Conservation (phyloP, 2,329 filamentous ascomycete genomes). For the Aspergillus udagawae region DNA sequence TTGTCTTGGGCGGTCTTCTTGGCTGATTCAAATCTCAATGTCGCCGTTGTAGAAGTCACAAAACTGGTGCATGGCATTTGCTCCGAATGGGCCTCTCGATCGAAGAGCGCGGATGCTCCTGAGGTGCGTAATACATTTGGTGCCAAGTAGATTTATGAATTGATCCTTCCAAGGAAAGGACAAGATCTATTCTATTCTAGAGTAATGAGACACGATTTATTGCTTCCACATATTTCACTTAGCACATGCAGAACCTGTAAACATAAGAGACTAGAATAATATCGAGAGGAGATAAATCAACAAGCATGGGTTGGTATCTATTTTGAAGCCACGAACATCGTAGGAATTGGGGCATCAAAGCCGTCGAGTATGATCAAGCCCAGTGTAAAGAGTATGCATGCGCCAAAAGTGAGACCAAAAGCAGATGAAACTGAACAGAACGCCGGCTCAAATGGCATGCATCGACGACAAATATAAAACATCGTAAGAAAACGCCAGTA, state of each 20-base stretch:
- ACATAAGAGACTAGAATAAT: not conserved
- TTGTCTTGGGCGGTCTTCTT: constrained; percentile 84
- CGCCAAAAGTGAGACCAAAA: not conserved
- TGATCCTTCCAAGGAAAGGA: not conserved
- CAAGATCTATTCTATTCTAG: not conserved
- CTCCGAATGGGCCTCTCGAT: not conserved
- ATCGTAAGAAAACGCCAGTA: constrained; percentile 18
- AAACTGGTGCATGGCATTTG: not conserved
- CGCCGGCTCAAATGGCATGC: constrained; percentile 22
- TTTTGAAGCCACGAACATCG: not conserved
- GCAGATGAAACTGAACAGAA: constrained; percentile 5
- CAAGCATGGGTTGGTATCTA: not conserved
- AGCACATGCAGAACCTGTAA: not conserved
- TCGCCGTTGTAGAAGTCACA: not conserved
- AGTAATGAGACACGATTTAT: not conserved
- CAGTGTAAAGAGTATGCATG: not conserved
- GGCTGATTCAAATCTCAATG: constrained; percentile 20
- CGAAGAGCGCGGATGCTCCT: not conserved
- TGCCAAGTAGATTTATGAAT: not conserved
- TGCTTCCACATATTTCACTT: not conserved
- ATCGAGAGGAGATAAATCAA: not conserved
- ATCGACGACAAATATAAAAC: constrained; percentile 13
- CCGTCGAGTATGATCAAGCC: not conserved
- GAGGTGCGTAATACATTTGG: not conserved
- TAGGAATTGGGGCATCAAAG: not conserved